These are phyloP conservation scores for Cercophora samala DNA, from an alignment of 495 filamentous ascomycete genomes.

Conservation along the genomic window DNA sequence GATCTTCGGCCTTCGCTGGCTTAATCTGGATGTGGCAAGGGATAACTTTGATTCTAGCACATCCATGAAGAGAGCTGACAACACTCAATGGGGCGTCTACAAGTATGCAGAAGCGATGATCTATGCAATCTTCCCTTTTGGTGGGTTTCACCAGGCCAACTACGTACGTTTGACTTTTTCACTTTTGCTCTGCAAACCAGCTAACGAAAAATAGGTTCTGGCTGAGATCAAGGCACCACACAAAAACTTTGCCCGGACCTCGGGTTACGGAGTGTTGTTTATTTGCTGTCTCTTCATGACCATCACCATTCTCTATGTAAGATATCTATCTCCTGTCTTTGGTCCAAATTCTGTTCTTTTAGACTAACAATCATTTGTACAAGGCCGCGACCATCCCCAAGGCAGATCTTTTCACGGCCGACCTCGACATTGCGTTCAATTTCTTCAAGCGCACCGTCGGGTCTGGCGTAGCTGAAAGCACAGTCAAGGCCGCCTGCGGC, in stretches of 20 bases:
- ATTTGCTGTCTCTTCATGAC: constrained; percentile 15
- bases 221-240: constrained; percentile 23
- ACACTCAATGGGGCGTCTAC: constrained; percentile 17
- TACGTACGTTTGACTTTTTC: constrained; percentile 11
- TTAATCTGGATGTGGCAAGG: constrained; percentile 11
- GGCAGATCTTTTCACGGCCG: constrained; percentile 14
- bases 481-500: constrained; percentile 28
- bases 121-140: constrained; percentile 23
- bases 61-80: constrained; percentile 11
- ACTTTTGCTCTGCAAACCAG: not conserved
- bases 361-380: not conserved
- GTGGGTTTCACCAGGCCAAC: constrained; percentile 27
- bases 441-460: constrained; percentile 23
- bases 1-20: constrained; percentile 16
- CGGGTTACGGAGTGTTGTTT: constrained; percentile 48
- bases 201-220: constrained; percentile 14
- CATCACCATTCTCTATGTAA: constrained; percentile 17
- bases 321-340: not conserved
- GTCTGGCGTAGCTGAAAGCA: constrained; percentile 5
- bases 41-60: constrained; percentile 18
- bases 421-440: constrained; percentile 18
- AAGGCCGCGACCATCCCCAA: constrained; percentile 24
- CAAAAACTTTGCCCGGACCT: constrained; percentile 20
- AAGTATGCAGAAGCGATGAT: constrained; percentile 42
- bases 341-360: no score